phyloP scores from a whole-genome alignment of 805 yeast species.

The Wickerhamomyces bovis region DNA sequence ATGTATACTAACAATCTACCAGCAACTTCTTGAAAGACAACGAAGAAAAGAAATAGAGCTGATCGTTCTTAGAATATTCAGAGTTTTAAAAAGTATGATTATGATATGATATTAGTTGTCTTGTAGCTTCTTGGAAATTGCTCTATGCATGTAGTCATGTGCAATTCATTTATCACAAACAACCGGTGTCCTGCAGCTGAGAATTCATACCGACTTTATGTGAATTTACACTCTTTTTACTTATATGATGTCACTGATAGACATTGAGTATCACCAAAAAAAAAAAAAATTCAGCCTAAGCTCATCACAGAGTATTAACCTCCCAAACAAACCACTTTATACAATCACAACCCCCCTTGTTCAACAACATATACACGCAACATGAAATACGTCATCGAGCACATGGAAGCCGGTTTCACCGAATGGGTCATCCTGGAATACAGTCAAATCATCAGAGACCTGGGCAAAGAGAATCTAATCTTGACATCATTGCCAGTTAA shows the following conservation, averaged over 20 bases:
- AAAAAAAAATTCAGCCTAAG: background rate
- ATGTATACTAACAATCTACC: constrained; percentile 4
- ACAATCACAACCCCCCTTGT: too few species aligned
- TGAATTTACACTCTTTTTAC: too few species aligned
- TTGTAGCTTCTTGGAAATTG: background rate
- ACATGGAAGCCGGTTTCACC: constrained; percentile 95
- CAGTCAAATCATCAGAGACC: constrained; percentile 71
- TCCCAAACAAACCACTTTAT: too few species aligned
- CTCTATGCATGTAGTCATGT: too few species aligned
- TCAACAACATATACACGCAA: background rate
- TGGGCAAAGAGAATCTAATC: constrained; percentile 70
- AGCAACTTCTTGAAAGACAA: constrained; percentile 27
- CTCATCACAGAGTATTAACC: too few species aligned
- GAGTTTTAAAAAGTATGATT: background rate
- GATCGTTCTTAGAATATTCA: background rate
- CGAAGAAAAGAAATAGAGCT: constrained; percentile 12
- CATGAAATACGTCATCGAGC: constrained; percentile 93
- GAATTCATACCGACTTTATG: too few species aligned
- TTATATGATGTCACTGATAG: background rate
- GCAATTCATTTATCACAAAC: too few species aligned
- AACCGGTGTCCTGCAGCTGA: too few species aligned
- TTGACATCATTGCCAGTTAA: constrained; percentile 68
- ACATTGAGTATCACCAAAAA: background rate
- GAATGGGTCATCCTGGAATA: constrained; percentile 94
- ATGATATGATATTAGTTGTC: background rate